These are phyloP conservation scores for Acer yangbiense DNA, from an alignment of 345 rosid genomes.

Conservation along the genomic window DNA sequence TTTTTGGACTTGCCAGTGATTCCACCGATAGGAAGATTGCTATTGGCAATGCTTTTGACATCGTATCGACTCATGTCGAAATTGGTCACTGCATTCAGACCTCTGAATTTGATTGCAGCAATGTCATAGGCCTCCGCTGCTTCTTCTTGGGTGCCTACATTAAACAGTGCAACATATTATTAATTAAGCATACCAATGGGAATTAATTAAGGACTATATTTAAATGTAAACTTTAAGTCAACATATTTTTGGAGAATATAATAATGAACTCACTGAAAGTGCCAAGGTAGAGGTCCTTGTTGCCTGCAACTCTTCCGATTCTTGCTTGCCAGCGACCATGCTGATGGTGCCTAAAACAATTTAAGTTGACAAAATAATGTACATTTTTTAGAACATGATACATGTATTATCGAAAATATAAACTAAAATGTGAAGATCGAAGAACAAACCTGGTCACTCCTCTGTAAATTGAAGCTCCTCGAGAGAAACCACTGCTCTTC, in stretches of 20 bases:
- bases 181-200: too few species aligned
- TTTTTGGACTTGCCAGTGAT: conserved; percentile 47
- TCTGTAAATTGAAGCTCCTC: conserved; percentile 96
- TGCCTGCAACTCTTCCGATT: conserved; percentile 96
- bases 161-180: not conserved
- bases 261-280: conserved; percentile 70
- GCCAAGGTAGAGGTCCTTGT: conserved; percentile 97
- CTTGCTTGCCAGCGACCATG: conserved; percentile 99
- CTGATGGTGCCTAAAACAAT: conserved; percentile 77
- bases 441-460: conserved; percentile 80
- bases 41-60: conserved; percentile 77
- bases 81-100: conserved; percentile 88
- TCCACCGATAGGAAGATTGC: conserved; percentile 89
- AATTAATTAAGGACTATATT: too few species aligned
- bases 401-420: too few species aligned
- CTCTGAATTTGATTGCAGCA: conserved; percentile 94
- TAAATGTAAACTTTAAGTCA: too few species aligned
- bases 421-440: not conserved
- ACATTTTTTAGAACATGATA: not conserved
- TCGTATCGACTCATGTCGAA: conserved; percentile 94
- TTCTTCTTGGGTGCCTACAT: conserved; percentile 87
- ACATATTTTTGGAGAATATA: not conserved
- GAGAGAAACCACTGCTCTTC: conserved; percentile 96
- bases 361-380: not conserved
- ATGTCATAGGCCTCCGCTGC: conserved; percentile 99